Base-by-base conservation (phyloP, 768 basidiomycete genomes). In the Termitomyces titanicus region DNA sequence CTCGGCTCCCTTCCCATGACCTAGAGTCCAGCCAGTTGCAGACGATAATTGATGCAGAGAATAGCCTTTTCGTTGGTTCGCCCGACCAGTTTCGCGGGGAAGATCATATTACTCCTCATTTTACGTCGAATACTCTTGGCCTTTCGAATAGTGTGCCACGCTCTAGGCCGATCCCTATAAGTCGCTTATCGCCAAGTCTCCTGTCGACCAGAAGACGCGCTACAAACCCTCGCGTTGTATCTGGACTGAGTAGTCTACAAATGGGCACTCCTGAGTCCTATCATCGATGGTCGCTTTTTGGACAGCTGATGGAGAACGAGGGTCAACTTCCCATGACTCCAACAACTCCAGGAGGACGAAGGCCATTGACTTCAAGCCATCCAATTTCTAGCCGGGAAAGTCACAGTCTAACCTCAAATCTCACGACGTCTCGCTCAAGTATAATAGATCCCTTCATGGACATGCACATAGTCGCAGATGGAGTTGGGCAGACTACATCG, bases 271-370 rank as follows among this genome's bases (percentile, higher is more conserved):
- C 51, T 17, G 27, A 49, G 15, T 63, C 65, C 13, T 65, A 71
- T 7, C 68, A 68, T n/a, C 72, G 78, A 71, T 89, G 88, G 88
- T 72, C 85, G 0, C 69, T 89, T 5, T 89, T 89, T 60, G 82
- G 78, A 8, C 85, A 89, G 64, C 66, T 87, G 38, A 87, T 89
- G 84, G 82, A 87, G 63, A 83, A 84, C 61, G 84, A 82, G 45
- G 79, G 78, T 2, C 79, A 78, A 37, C 62, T 75, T 35, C 71
- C 67, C 22, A 31, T 33, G 5, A 62, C 45, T 49, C 59, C 65
- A 47, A 33, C 24, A n/a, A 33, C 18, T 17, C 27, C 39, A 42
- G 40, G 51, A 48, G 60, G 54, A 45, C 56, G 59, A 53, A 49
- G 53, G 51, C 42, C 17, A 37, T 29, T 52, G 43, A 53, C 29